Evolutionary conservation across 306 rosid genomes (phyloP).

Genomic region (Cicer bijugum): DNA sequence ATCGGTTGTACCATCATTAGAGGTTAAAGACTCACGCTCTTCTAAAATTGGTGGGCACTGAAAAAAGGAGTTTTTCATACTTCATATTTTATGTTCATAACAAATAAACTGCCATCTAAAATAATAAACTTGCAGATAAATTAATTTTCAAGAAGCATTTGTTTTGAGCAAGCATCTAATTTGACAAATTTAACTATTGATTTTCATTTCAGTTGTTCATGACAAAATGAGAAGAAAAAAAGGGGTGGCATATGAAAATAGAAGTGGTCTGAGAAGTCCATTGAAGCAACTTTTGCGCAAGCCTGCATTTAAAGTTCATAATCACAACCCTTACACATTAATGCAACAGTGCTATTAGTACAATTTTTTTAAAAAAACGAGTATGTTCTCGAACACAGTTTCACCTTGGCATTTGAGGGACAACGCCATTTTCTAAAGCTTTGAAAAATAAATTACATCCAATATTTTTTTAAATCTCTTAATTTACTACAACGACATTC

Average conservation of each 20-base stretch:
- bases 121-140: conserved; percentile 14
- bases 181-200: not conserved
- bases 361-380: not conserved
- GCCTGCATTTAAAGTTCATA: conserved; percentile 1
- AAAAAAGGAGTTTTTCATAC: conserved; percentile 42
- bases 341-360: conserved; percentile 6
- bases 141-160: conserved; percentile 27
- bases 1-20: conserved; percentile 50
- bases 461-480: not conserved
- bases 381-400: conserved; percentile 9
- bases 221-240: not conserved
- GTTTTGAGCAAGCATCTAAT: conserved; percentile 6
- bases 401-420: conserved; percentile 6
- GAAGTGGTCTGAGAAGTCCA: not conserved
- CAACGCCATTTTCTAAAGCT: not conserved
- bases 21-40: conserved; percentile 58
- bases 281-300: conserved; percentile 8
- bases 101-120: conserved; percentile 9
- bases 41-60: conserved; percentile 72
- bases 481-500: not conserved
- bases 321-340: conserved; percentile 7
- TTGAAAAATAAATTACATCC: conserved; percentile 18
- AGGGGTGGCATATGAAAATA: conserved; percentile 2
- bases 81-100: conserved; percentile 21
- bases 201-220: conserved; percentile 12